These are phyloP conservation scores for Cystobasidium sp. DNA, from an alignment of 1,284 basidiomycete species.

Conservation along the genomic window DNA sequence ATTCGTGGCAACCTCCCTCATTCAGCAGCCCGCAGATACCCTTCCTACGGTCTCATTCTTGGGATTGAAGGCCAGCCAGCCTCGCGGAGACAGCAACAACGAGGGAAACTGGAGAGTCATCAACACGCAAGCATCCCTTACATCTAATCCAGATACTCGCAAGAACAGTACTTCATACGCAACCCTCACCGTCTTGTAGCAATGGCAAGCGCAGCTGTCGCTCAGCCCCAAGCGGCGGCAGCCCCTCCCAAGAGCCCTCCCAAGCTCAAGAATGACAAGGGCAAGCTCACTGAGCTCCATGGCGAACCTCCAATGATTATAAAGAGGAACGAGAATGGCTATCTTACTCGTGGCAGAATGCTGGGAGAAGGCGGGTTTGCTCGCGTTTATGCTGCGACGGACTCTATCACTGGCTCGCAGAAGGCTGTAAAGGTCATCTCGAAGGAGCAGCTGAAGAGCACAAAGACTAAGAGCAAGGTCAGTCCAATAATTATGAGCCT, in stretches of 20 bases:
- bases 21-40: no score
- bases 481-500: not conserved
- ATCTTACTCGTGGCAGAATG: slow-evolving; percentile 51
- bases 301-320: slow-evolving; percentile 50
- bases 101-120: not conserved
- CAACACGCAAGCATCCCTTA: not conserved
- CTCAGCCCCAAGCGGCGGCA: slow-evolving; percentile 4
- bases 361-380: slow-evolving; percentile 58
- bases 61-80: not conserved
- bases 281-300: slow-evolving; percentile 52
- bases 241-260: slow-evolving; percentile 36
- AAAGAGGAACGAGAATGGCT: slow-evolving; percentile 46
- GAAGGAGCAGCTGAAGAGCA: slow-evolving; percentile 59
- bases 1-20: no score
- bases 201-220: slow-evolving; percentile 16
- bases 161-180: not conserved
- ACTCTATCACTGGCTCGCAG: slow-evolving; percentile 52
- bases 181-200: not conserved
- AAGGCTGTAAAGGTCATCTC: slow-evolving; percentile 60
- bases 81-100: not conserved
- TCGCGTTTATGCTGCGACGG: slow-evolving; percentile 54
- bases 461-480: slow-evolving; percentile 57
- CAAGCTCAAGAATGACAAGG: slow-evolving; percentile 43
- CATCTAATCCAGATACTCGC: no score
- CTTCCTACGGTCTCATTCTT: no score